Conservation (phyloP, 495 filamentous ascomycete genomes). For the Aspergillus nidulans region DNA sequence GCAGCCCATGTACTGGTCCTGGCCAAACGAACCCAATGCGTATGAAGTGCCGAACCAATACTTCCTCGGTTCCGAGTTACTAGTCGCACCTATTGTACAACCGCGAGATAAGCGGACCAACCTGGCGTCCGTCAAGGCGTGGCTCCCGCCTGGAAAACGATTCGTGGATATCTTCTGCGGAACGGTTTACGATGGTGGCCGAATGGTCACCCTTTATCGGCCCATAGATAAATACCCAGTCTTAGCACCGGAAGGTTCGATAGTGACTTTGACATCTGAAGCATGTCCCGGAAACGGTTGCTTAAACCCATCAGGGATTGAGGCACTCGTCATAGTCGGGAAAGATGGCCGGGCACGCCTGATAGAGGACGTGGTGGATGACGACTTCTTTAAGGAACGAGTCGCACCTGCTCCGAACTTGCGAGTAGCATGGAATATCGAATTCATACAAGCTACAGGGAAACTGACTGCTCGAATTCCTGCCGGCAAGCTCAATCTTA, state of each 20-base stretch:
- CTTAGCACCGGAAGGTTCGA: constrained; percentile 50
- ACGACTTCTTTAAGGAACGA: constrained; percentile 4
- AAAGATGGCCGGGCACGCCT: constrained; percentile 43
- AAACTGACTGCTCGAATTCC: neutral
- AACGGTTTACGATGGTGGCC: constrained; percentile 48
- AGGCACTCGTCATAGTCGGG: constrained; percentile 50
- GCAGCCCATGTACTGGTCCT: constrained; percentile 58
- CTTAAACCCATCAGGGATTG: constrained; percentile 32
- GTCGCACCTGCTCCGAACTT: constrained; percentile 4
- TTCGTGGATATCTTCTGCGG: constrained; percentile 51
- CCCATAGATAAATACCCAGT: constrained; percentile 41
- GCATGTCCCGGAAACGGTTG: constrained; percentile 36
- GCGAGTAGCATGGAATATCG: neutral
- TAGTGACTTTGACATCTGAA: constrained; percentile 45
- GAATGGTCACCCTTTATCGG: constrained; percentile 43
- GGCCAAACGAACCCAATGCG: constrained; percentile 40
- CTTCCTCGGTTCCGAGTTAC: constrained; percentile 48
- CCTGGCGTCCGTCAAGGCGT: constrained; percentile 37
- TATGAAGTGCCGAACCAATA: constrained; percentile 51
- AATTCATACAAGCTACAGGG: neutral
- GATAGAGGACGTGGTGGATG: constrained; percentile 26
- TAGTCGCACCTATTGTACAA: constrained; percentile 49
- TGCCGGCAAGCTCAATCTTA: neutral
- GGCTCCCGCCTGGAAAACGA: constrained; percentile 44
- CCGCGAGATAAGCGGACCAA: constrained; percentile 36